A percentile compares a stretch with the other conserved stretches of the same genome.
phyloP scores from a whole-genome alignment of 2,329 filamentous ascomycete species.

The Colletotrichum karsti region DNA sequence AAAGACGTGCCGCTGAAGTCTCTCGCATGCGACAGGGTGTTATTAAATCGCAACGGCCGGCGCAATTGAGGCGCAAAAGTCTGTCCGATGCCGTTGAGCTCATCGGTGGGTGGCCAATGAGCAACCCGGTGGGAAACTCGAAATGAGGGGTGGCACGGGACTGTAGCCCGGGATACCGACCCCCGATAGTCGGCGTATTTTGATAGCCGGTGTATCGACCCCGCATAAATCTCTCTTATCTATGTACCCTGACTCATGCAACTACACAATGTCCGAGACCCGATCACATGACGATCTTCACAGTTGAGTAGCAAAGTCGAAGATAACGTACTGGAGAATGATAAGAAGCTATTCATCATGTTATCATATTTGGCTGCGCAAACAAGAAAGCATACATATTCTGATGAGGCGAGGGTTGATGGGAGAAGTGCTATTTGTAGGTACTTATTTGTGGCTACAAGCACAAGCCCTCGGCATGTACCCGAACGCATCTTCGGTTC shows the following conservation, averaged over 20 bases:
- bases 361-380: background rate
- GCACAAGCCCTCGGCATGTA: background rate
- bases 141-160: slow-evolving; percentile 8
- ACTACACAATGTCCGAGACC: background rate
- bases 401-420: background rate
- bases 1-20: background rate
- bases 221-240: background rate
- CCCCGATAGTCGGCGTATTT: background rate
- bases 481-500: background rate
- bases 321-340: background rate
- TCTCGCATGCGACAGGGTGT: background rate
- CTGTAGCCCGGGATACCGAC: background rate
- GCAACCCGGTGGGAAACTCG: background rate
- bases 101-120: slow-evolving; percentile 1
- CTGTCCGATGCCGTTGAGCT: background rate
- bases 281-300: background rate
- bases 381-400: too few relatives aligned
- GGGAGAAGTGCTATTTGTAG: background rate
- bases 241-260: background rate
- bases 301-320: too few relatives aligned
- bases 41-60: background rate
- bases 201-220: background rate
- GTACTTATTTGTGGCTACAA: background rate
- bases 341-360: too few relatives aligned
- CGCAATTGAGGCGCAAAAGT: background rate